A percentile compares a stretch with the other conserved stretches of the same genome.
Conservation (phyloP, 306 rosid species). For the Prunus padus region DNA sequence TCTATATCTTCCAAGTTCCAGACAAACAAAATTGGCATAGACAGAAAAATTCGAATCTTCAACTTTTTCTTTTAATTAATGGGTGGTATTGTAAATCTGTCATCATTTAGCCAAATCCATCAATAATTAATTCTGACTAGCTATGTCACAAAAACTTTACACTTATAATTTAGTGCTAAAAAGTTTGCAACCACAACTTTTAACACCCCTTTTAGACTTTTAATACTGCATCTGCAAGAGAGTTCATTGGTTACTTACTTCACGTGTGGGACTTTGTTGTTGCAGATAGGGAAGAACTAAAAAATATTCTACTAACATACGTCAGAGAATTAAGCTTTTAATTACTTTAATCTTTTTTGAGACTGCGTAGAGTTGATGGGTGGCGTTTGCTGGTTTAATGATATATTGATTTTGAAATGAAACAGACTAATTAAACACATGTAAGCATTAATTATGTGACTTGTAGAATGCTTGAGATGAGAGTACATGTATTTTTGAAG, state of each 20-base stretch:
- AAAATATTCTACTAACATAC: neutral
- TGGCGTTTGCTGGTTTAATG: neutral
- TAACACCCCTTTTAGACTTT: neutral
- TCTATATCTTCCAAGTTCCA: conserved; percentile 5
- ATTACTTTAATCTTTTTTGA: neutral
- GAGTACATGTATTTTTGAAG: neutral
- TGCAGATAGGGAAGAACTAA: neutral
- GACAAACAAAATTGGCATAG: conserved; percentile 18
- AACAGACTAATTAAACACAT: neutral
- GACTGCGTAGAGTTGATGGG: neutral
- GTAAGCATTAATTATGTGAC: neutral
- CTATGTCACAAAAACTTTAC: conserved; percentile 3
- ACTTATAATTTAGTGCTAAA: neutral
- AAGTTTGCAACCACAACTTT: neutral
- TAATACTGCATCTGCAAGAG: neutral
- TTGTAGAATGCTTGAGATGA: neutral
- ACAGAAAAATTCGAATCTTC: conserved; percentile 39
- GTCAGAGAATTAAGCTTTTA: neutral
- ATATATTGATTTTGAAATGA: neutral
- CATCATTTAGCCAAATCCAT: conserved; percentile 8
- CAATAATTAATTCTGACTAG: neutral
- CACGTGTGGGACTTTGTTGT: neutral
- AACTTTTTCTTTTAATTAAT: conserved; percentile 18
- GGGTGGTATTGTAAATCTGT: conserved; percentile 1
- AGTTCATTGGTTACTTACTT: neutral